A percentile compares a stretch with the other conserved stretches of the same genome.
phyloP scores from a whole-genome alignment of 371 early-diverging fungal species.

The Mucor lusitanicus region DNA sequence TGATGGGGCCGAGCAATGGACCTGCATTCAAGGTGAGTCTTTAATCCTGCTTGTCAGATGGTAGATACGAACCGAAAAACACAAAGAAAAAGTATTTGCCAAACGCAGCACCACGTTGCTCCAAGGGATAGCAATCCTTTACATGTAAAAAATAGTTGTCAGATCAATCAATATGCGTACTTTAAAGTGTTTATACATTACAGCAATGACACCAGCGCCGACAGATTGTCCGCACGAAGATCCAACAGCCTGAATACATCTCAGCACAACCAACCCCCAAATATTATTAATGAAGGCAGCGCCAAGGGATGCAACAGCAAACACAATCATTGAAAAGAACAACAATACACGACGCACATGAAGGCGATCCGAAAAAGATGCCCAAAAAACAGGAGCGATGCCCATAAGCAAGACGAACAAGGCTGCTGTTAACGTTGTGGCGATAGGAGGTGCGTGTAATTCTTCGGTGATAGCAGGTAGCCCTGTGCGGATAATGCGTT shows the following conservation, averaged over 20 bases:
- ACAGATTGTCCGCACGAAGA: slow-evolving; percentile 65
- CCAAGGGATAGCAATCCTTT: slow-evolving; percentile 29
- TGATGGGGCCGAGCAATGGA: slow-evolving; percentile 18
- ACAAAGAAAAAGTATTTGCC: slow-evolving; percentile 54
- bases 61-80: slow-evolving; percentile 28
- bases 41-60: no score
- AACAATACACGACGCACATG: slow-evolving; percentile 63
- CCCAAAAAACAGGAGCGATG: slow-evolving; percentile 67
- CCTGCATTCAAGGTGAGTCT: no score
- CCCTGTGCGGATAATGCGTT: slow-evolving; percentile 20
- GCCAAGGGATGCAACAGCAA: slow-evolving; percentile 66
- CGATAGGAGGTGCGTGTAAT: slow-evolving; percentile 47
- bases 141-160: background rate
- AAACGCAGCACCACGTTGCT: slow-evolving; percentile 35
- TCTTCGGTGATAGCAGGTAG: slow-evolving; percentile 49
- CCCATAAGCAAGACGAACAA: slow-evolving; percentile 61
- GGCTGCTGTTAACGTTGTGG: slow-evolving; percentile 58
- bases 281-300: slow-evolving; percentile 62
- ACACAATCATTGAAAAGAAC: slow-evolving; percentile 59
- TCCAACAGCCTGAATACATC: slow-evolving; percentile 74
- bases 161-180: background rate
- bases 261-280: slow-evolving; percentile 60
- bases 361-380: slow-evolving; percentile 63
- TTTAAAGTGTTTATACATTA: background rate
- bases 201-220: slow-evolving; percentile 52